Evolutionary conservation across 2,329 filamentous ascomycete species (phyloP).

Genomic region (Monascus ruber): DNA sequence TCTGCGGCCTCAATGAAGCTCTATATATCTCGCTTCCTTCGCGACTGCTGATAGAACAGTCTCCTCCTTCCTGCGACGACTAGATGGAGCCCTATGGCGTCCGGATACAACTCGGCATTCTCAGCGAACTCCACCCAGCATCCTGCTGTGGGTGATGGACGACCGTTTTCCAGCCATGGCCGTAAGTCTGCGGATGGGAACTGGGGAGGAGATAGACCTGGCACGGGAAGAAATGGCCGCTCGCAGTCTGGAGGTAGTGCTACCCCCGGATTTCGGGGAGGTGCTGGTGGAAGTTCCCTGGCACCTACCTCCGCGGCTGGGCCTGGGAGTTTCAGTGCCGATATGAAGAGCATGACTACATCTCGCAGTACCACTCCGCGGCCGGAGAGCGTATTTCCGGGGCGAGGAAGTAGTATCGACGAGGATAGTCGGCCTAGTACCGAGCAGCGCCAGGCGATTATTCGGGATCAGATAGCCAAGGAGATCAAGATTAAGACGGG

Average conservation of each 20-base stretch:
- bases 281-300: constrained; percentile 46
- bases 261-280: constrained; percentile 46
- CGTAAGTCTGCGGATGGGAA: constrained; percentile 27
- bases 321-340: constrained; percentile 78
- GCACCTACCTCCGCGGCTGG: constrained; percentile 53
- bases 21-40: constrained; percentile 11
- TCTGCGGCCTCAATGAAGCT: constrained; percentile 19
- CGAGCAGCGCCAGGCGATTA: constrained; percentile 62
- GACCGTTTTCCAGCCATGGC: constrained; percentile 28
- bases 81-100: constrained; percentile 37
- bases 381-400: constrained; percentile 46
- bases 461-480: constrained; percentile 80
- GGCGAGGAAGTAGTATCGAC: constrained; percentile 38
- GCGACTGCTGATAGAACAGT: constrained; percentile 23
- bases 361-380: constrained; percentile 51
- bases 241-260: constrained; percentile 47
- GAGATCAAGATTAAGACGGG: constrained; percentile 97
- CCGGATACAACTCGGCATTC: constrained; percentile 31
- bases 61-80: constrained; percentile 12
- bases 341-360: constrained; percentile 58
- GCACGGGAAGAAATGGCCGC: constrained; percentile 30
- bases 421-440: constrained; percentile 50
- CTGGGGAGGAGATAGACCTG: constrained; percentile 24
- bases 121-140: constrained; percentile 32
- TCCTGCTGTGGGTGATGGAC: constrained; percentile 26